These are phyloP conservation scores for Adansonia grandidieri DNA, from an alignment of 441 rosid genomes.

Conservation along the genomic window DNA sequence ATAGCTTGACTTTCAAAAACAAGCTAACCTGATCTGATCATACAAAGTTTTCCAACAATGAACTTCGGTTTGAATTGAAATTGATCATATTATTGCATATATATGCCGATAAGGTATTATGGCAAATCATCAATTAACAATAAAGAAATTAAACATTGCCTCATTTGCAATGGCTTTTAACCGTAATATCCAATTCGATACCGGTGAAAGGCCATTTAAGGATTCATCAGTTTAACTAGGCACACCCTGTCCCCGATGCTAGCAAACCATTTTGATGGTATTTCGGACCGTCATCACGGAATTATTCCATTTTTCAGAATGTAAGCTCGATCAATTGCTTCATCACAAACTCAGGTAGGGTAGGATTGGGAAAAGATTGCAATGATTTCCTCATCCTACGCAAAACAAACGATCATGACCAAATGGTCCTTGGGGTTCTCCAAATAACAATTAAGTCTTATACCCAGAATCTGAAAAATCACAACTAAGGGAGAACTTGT, in stretches of 20 bases:
- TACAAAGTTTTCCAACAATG: neutral
- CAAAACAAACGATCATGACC: neutral
- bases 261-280: too few relatives aligned
- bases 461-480: slow-evolving; percentile 19
- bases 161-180: neutral
- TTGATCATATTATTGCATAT: neutral
- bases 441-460: slow-evolving; percentile 14
- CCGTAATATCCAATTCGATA: neutral
- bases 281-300: too few relatives aligned
- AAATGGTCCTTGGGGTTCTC: slow-evolving; percentile 25
- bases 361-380: slow-evolving; percentile 1
- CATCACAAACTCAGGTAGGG: neutral
- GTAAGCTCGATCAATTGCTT: neutral
- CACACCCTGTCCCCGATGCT: too few relatives aligned
- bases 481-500: slow-evolving; percentile 27
- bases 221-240: too few relatives aligned
- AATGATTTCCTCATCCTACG: neutral
- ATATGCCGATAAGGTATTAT: neutral
- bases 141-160: neutral
- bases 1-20: neutral
- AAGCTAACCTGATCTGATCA: neutral
- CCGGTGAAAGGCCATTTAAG: too few relatives aligned
- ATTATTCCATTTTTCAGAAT: neutral
- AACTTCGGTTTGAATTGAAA: neutral
- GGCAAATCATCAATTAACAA: neutral